phyloP scores from a whole-genome alignment of 2,329 filamentous ascomycete species.

The Elsinoe ampelina region DNA sequence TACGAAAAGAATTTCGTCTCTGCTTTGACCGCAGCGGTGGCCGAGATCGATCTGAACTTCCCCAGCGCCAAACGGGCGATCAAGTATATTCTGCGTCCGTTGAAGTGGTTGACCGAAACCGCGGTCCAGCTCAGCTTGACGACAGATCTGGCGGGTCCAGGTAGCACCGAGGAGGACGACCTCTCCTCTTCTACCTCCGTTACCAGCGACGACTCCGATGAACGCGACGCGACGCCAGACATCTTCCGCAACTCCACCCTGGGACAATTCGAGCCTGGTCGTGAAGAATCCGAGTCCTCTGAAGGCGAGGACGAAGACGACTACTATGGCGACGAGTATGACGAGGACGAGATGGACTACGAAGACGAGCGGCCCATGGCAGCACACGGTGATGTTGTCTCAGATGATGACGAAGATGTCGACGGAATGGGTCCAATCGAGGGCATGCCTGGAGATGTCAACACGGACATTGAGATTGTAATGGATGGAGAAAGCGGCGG shows the following conservation, averaged over 20 bases:
- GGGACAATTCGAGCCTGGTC: slow-evolving; percentile 81
- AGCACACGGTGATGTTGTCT: slow-evolving; percentile 78
- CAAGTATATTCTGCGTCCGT: slow-evolving; percentile 87
- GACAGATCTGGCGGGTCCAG: slow-evolving; percentile 52
- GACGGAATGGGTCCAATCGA: slow-evolving; percentile 68
- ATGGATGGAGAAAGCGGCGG: slow-evolving; percentile 66
- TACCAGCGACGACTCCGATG: slow-evolving; percentile 54
- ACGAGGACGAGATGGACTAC: slow-evolving; percentile 76
- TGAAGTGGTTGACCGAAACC: slow-evolving; percentile 78
- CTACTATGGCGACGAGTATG: slow-evolving; percentile 80
- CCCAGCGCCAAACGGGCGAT: slow-evolving; percentile 87
- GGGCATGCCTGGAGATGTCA: slow-evolving; percentile 52
- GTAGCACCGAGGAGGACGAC: slow-evolving; percentile 69
- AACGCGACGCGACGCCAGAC: slow-evolving; percentile 86
- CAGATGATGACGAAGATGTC: slow-evolving; percentile 76
- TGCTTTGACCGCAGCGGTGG: slow-evolving; percentile 80
- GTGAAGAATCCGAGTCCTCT: slow-evolving; percentile 73
- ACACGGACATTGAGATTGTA: slow-evolving; percentile 74
- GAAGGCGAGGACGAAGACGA: slow-evolving; percentile 61
- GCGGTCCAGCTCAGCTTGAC: slow-evolving; percentile 77
- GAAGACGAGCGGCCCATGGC: slow-evolving; percentile 73
- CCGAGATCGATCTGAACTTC: slow-evolving; percentile 91
- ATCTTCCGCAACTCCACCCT: slow-evolving; percentile 93
- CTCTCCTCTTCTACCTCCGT: slow-evolving; percentile 80
- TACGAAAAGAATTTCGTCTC: slow-evolving; percentile 95